Evolutionary conservation across 768 basidiomycete genomes (phyloP).

Genomic region (Clitopilus hobsonii): DNA sequence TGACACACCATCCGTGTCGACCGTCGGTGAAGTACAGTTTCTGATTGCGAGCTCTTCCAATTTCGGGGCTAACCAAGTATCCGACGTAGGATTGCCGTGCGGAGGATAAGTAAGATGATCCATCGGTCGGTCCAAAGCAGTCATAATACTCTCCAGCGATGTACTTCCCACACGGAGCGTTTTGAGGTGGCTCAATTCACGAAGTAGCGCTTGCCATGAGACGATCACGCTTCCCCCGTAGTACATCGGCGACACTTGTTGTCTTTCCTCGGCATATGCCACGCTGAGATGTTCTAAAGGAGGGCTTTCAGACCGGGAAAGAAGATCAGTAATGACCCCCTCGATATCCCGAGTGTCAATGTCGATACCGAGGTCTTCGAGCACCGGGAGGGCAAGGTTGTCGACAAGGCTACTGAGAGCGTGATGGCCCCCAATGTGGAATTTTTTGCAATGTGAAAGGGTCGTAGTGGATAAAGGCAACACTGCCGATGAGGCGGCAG

Average conservation of each 20-base stretch:
- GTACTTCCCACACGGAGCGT: conserved; percentile 62
- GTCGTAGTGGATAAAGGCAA: conserved; percentile 54
- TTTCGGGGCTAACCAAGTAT: conserved; percentile 60
- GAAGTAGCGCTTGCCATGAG: conserved; percentile 60
- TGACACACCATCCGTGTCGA: conserved; percentile 55
- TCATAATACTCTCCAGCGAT: conserved; percentile 58
- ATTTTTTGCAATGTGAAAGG: conserved; percentile 47
- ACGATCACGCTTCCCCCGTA: conserved; percentile 56
- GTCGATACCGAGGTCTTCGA: conserved; percentile 60
- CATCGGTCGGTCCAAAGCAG: conserved; percentile 50
- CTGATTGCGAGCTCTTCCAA: conserved; percentile 58
- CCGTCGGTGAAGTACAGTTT: conserved; percentile 45
- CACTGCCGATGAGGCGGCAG: conserved; percentile 54
- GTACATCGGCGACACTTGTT: conserved; percentile 35
- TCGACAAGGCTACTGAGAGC: conserved; percentile 60
- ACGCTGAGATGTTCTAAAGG: conserved; percentile 57
- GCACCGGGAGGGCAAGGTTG: conserved; percentile 49
- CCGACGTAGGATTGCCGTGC: conserved; percentile 41
- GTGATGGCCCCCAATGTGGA: conserved; percentile 65
- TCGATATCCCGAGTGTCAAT: conserved; percentile 76
- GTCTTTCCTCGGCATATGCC: conserved; percentile 35
- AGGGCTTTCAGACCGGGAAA: conserved; percentile 56
- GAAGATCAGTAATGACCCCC: conserved; percentile 59
- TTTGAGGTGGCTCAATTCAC: conserved; percentile 52
- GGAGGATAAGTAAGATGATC: too few relatives aligned